phyloP scores from a whole-genome alignment of 202 grass and related monocot genomes.

The Setaria italica region DNA sequence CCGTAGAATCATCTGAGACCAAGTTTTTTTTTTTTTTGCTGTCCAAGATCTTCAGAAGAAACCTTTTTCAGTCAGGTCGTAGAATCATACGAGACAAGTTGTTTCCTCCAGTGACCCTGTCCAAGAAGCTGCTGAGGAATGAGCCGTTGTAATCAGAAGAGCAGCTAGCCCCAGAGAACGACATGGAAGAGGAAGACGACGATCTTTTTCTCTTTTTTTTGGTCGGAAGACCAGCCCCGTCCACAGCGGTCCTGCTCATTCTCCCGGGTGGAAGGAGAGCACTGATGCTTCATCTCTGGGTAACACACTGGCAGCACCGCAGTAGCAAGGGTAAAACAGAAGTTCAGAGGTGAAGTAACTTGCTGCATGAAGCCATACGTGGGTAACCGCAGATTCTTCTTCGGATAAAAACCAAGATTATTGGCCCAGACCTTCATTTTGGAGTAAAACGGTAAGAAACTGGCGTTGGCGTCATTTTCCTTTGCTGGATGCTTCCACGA shows the following conservation, averaged over 20 bases:
- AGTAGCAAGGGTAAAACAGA: neutral
- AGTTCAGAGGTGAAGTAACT: neutral
- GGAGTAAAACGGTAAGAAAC: neutral
- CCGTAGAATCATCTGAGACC: no score
- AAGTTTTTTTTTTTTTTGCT: no score
- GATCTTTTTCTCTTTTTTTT: neutral
- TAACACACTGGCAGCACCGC: no score
- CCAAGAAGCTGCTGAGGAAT: neutral
- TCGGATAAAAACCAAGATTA: neutral
- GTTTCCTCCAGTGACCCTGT: neutral
- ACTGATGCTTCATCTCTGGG: no score
- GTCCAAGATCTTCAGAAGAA: no score
- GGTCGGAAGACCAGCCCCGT: neutral
- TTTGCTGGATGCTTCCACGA: neutral
- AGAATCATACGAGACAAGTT: neutral
- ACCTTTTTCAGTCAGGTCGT: no score
- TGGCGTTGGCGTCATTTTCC: neutral
- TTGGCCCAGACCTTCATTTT: neutral
- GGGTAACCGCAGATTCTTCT: neutral
- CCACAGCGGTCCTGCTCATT: no score
- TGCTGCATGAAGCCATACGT: neutral
- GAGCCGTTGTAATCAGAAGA: neutral
- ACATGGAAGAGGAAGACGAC: neutral
- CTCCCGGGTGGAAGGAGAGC: no score
- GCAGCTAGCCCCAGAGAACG: neutral